A percentile compares a stretch with the other conserved stretches of the same genome.
Evolutionary conservation across 305 asterid genomes (phyloP).

Genomic region (Fraxinus greggii): DNA sequence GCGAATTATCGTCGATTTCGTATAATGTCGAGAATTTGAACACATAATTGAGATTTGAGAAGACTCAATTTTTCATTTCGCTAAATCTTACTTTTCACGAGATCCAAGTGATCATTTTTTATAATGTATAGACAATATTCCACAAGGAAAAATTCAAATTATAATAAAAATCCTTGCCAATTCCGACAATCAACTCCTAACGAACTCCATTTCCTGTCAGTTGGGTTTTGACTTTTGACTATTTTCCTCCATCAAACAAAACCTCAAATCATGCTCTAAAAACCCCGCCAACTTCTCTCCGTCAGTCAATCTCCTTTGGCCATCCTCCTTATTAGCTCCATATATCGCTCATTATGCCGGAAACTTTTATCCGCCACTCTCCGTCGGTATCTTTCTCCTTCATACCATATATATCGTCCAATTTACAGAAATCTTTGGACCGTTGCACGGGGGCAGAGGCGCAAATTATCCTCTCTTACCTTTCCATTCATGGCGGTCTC

Average conservation of each 20-base stretch:
- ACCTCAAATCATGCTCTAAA: neutral
- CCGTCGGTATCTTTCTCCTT: neutral
- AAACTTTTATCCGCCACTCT: neutral
- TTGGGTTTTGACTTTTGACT: neutral
- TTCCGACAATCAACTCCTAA: too few species aligned
- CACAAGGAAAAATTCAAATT: too few species aligned
- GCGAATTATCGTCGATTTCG: neutral
- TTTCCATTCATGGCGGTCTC: constrained; percentile 1
- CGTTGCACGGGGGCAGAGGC: neutral
- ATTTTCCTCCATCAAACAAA: neutral
- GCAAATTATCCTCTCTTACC: neutral
- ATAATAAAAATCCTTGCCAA: too few species aligned
- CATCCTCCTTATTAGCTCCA: neutral
- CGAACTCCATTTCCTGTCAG: neutral
- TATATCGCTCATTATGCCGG: neutral
- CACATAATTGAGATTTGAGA: neutral
- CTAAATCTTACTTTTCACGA: neutral
- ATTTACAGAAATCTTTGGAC: neutral
- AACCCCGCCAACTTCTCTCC: neutral
- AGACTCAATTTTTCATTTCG: neutral
- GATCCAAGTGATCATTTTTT: neutral
- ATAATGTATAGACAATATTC: neutral
- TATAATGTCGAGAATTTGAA: neutral
- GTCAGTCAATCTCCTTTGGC: neutral
- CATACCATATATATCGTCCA: neutral